Percentiles rank a stretch among this genome's conserved stretches.
These are phyloP conservation scores for Globisporangium solare DNA, from an alignment of 352 stramenopile genomes.

Conservation along the genomic window DNA sequence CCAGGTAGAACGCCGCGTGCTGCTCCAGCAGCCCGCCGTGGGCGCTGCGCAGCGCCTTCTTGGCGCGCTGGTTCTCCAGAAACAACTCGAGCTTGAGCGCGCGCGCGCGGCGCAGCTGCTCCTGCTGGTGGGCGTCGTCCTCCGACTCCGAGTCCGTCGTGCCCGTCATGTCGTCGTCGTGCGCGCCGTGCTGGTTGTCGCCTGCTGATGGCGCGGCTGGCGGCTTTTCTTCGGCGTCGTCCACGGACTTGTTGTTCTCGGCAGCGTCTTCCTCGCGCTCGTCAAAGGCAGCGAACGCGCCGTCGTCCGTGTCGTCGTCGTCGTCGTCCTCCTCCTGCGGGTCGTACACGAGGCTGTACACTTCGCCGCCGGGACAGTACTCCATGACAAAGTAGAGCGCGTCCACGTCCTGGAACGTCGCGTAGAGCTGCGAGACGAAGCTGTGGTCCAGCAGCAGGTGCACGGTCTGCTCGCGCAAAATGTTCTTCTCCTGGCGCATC, in stretches of 20 bases:
- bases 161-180: constrained; percentile 21
- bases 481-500: constrained; percentile 62
- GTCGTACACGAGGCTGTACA: constrained; percentile 89
- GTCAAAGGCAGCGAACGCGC: not conserved
- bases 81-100: constrained; percentile 17
- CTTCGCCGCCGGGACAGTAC: constrained; percentile 62
- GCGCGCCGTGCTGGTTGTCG: not conserved
- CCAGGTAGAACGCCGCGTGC: constrained; percentile 92
- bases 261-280: constrained; percentile 14
- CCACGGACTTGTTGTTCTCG: constrained; percentile 9
- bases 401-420: constrained; percentile 68
- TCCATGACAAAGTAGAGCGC: constrained; percentile 77
- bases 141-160: constrained; percentile 43
- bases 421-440: constrained; percentile 56
- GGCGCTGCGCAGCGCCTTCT: constrained; percentile 23
- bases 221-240: not conserved
- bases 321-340: constrained; percentile 44
- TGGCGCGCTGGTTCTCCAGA: constrained; percentile 36
- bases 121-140: constrained; percentile 20
- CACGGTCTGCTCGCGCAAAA: constrained; percentile 63
- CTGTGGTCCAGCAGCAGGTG: constrained; percentile 52
- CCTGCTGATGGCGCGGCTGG: constrained; percentile 14
- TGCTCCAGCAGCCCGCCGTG: constrained; percentile 82
- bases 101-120: not conserved
- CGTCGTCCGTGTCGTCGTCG: constrained; percentile 2